phyloP scores from a whole-genome alignment of 2,329 filamentous ascomycete genomes.

The Periconia macrospinosa region DNA sequence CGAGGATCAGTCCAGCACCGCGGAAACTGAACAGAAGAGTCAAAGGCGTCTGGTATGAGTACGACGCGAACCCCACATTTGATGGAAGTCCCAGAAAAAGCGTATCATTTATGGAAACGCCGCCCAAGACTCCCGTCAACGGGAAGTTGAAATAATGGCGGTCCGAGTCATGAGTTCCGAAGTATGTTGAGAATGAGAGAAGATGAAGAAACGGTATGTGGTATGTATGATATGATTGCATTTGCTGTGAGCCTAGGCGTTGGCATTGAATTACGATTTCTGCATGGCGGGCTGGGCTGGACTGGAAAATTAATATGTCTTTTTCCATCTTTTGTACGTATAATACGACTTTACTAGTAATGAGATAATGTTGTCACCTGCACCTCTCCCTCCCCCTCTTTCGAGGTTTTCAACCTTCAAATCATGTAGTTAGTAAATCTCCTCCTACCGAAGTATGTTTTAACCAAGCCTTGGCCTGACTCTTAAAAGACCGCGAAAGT shows the following conservation, averaged over 20 bases:
- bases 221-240: background rate
- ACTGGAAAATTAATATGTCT: too few relatives aligned
- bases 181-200: background rate
- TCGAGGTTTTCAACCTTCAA: too few relatives aligned
- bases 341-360: too few relatives aligned
- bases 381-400: too few relatives aligned
- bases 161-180: background rate
- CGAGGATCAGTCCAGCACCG: constrained; percentile 30
- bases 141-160: background rate
- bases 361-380: too few relatives aligned
- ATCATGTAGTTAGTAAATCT: too few relatives aligned
- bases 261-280: background rate
- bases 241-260: background rate
- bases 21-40: constrained; percentile 37
- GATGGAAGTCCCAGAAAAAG: constrained; percentile 15
- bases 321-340: too few relatives aligned
- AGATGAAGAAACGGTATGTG: background rate
- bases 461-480: too few relatives aligned
- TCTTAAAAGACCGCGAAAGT: too few relatives aligned
- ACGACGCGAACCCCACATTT: constrained; percentile 22
- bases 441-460: too few relatives aligned
- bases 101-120: constrained; percentile 22
- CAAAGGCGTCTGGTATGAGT: constrained; percentile 43
- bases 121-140: constrained; percentile 23
- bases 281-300: too few relatives aligned